A percentile compares a stretch with the other conserved stretches of the same genome.
phyloP scores from a whole-genome alignment of 2,329 filamentous ascomycete genomes.

The Beauveria asiatica region DNA sequence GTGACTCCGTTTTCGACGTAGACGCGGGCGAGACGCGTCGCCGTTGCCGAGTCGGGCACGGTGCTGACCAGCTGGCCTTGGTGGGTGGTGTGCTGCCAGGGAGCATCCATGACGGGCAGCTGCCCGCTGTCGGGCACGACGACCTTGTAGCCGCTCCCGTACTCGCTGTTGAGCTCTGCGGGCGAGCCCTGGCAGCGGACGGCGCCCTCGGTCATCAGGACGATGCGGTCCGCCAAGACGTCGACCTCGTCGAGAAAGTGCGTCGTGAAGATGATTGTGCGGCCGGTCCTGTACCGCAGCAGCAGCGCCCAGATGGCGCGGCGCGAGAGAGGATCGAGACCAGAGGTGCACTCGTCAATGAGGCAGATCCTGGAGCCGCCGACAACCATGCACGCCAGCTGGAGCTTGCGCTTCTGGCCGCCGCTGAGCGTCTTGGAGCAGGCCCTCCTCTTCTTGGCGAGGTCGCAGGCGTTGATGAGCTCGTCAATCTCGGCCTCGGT shows the following conservation, averaged over 20 bases:
- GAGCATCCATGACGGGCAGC: background rate
- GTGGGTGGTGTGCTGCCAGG: background rate
- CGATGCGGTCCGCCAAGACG: constrained; percentile 58
- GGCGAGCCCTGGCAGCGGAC: constrained; percentile 55
- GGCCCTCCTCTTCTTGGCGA: constrained; percentile 48
- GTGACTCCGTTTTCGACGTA: constrained; percentile 42
- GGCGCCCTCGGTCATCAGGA: constrained; percentile 54
- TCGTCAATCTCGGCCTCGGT: constrained; percentile 39
- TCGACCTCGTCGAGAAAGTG: constrained; percentile 69
- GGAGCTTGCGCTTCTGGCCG: constrained; percentile 6
- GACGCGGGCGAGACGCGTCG: constrained; percentile 22
- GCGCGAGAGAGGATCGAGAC: constrained; percentile 57
- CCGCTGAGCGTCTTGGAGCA: constrained; percentile 40
- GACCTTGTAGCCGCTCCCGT: constrained; percentile 58
- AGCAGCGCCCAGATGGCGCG: constrained; percentile 65
- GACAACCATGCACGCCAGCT: constrained; percentile 57
- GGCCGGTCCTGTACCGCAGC: constrained; percentile 49
- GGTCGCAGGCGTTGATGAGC: constrained; percentile 50
- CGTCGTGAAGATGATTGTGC: constrained; percentile 59
- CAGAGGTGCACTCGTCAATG: constrained; percentile 60
- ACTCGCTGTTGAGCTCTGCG: constrained; percentile 53
- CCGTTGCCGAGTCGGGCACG: constrained; percentile 30
- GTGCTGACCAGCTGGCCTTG: constrained; percentile 47
- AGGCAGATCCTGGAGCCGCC: constrained; percentile 60
- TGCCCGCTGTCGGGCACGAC: constrained; percentile 21